Base-by-base conservation (phyloP, 2,329 filamentous ascomycete species). In the Leptosphaerulina australis region DNA sequence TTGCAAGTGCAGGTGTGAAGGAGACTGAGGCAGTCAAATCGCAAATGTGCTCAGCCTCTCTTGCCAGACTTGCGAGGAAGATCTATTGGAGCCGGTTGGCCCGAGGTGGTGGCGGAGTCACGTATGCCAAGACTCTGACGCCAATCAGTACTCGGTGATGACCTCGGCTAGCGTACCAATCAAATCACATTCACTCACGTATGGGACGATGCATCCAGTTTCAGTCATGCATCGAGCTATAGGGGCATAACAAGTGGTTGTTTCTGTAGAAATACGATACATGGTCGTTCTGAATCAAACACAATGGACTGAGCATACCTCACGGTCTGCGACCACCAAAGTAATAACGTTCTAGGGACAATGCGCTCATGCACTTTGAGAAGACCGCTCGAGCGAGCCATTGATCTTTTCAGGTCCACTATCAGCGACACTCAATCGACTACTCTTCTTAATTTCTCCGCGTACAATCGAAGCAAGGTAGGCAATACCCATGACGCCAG, bases 401-500 rank as follows among this genome's bases (percentile, higher is more conserved):
- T 26, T 35, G 17, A 53, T 38, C 29, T 53, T 53, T 44, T 53
- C 50, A 5, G 25, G 31, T 20, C 28, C 44, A 14, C 44, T 53
- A 2, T 22, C 17, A 44, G 50, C 22, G 26, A 35, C 24, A 4
- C 33, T 53, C 15, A n/a, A 3, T 24, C 50, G 33, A 17, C 50
- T 37, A 15, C 44, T 34, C 12, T 34, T 47, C 12, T 26, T 14
- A 24, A 35, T 15, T 24, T 53, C 50, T 8, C 50, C 50, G 8
- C 33, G 39, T 4, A 44, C 44, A 12, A 47, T 48, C 14, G 44
- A 26, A 4, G 5, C 22, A n/a, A 53, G 15, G 17, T 53, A 53
- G 0, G 28, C 38, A 8, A 44, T 4, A 2, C 73, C 77, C 41
- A 81, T 69, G 21, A 78, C 49, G 2, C 73, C 80, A 14, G 78